Conservation (phyloP, 1,139 yeast species). For the Suhomyces anneliseae region DNA sequence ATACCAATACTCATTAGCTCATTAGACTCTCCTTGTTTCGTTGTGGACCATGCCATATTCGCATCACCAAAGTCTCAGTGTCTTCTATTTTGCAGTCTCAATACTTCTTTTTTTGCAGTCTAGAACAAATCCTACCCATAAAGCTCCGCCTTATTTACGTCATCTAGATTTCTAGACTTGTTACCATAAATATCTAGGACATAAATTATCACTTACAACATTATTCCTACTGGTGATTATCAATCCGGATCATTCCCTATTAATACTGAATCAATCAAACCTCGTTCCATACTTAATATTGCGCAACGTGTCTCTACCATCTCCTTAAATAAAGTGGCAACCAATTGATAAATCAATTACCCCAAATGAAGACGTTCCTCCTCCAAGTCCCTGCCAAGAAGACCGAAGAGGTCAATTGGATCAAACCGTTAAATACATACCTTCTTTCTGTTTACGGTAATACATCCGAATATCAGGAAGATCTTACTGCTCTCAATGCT, state of each 20-base stretch:
- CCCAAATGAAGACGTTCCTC: conserved; percentile 39
- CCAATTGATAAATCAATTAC: background rate
- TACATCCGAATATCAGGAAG: conserved; percentile 56
- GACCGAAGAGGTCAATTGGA: conserved; percentile 67
- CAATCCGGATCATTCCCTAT: background rate
- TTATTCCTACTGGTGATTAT: too few species aligned
- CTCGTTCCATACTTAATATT: background rate
- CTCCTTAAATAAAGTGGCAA: background rate
- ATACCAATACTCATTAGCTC: too few species aligned
- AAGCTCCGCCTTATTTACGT: too few species aligned
- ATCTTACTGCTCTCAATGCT: conserved; percentile 55
- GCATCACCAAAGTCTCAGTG: too few species aligned
- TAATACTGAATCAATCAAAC: background rate
- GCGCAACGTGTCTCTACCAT: background rate
- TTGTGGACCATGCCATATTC: too few species aligned
- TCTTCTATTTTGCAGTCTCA: too few species aligned
- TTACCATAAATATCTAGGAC: too few species aligned
- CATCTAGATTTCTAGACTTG: too few species aligned
- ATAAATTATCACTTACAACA: too few species aligned
- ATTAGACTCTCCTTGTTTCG: too few species aligned
- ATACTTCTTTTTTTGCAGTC: too few species aligned
- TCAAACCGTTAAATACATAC: conserved; percentile 57
- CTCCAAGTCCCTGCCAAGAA: conserved; percentile 48
- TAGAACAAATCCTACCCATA: too few species aligned
- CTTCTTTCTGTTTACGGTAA: conserved; percentile 65